Evolutionary conservation across 2,329 filamentous ascomycete species (phyloP).

Genomic region (Paecilomyces formosus): DNA sequence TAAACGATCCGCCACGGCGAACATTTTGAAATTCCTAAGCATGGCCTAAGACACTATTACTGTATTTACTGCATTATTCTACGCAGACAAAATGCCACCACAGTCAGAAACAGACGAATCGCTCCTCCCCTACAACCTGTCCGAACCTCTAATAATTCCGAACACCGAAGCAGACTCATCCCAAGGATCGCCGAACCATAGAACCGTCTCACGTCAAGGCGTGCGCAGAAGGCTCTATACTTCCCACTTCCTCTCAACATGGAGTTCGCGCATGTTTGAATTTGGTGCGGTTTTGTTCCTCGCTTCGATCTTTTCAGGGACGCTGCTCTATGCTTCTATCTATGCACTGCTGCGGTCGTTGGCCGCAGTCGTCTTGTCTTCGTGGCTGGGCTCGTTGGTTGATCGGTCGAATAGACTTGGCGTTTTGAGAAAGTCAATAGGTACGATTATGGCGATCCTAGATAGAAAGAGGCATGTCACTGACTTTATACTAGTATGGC

Average conservation of each 20-base stretch:
- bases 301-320: conserved; percentile 49
- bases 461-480: not conserved
- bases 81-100: not conserved
- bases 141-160: not conserved
- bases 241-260: conserved; percentile 56
- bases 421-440: conserved; percentile 46
- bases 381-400: conserved; percentile 51
- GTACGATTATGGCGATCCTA: conserved; percentile 12
- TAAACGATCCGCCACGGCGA: not conserved
- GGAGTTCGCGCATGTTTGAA: conserved; percentile 59
- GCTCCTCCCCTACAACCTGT: not conserved
- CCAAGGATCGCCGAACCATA: not conserved
- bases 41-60: not conserved
- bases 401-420: conserved; percentile 48
- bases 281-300: conserved; percentile 56
- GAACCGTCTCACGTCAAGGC: not conserved
- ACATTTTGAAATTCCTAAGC: not conserved
- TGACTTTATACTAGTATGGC: conserved; percentile 20
- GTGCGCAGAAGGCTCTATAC: conserved; percentile 39
- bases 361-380: conserved; percentile 52
- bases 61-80: not conserved
- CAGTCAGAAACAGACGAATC: not conserved
- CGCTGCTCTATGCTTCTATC: conserved; percentile 59
- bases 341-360: conserved; percentile 58
- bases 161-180: not conserved